These are phyloP conservation scores for Penicillium parvum DNA, from an alignment of 495 filamentous ascomycete genomes.

Conservation along the genomic window DNA sequence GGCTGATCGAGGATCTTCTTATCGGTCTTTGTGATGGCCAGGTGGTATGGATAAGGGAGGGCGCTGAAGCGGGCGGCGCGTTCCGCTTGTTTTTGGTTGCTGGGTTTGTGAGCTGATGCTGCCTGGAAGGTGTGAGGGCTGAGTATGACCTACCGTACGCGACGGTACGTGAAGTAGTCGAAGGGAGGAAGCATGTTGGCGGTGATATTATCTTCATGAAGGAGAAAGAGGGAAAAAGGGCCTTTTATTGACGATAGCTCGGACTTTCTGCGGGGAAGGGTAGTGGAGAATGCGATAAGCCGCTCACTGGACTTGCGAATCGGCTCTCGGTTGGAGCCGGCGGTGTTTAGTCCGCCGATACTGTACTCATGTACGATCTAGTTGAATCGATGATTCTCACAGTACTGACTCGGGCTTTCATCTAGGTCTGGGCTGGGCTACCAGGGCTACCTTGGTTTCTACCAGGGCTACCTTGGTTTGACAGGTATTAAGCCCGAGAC, in stretches of 20 bases:
- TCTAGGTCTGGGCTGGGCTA: no score
- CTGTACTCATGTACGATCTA: no score
- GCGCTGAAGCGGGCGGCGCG: conserved; percentile 63
- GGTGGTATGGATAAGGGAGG: conserved; percentile 62
- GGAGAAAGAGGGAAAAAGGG: conserved; percentile 1
- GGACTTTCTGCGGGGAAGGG: conserved; percentile 23
- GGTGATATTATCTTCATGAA: neutral
- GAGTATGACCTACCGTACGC: conserved; percentile 41
- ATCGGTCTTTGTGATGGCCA: conserved; percentile 56
- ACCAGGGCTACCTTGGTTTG: no score
- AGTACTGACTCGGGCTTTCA: no score
- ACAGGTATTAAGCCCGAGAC: neutral
- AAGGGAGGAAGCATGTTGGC: conserved; percentile 52
- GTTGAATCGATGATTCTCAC: no score
- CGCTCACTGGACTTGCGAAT: conserved; percentile 6
- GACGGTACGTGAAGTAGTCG: conserved; percentile 55
- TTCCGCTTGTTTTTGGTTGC: conserved; percentile 74
- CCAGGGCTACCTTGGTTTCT: no score
- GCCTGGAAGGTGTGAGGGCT: neutral
- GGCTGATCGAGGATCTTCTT: conserved; percentile 63
- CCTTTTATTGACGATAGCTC: conserved; percentile 27
- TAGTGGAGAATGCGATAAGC: conserved; percentile 19
- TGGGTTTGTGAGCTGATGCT: conserved; percentile 25
- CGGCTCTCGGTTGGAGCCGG: conserved; percentile 10
- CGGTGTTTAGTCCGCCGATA: conserved; percentile 20